Percentiles rank a stretch among this genome's conserved stretches.
These are phyloP conservation scores for Endocladia muricata DNA, from an alignment of 31 red algal species.

Conservation along the genomic window DNA sequence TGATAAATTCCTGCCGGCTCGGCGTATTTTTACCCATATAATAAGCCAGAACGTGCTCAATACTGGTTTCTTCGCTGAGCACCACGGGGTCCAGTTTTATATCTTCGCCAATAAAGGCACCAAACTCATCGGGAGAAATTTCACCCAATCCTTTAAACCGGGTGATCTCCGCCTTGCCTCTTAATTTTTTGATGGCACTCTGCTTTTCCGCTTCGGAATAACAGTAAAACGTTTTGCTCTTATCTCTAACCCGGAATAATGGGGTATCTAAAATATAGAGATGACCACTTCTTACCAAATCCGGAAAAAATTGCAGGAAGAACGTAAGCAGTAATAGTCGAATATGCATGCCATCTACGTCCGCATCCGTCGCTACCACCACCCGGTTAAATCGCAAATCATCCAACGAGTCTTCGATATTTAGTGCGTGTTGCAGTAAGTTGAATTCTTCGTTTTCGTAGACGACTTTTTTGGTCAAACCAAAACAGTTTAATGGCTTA, in stretches of 20 bases:
- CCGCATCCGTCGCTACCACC: too few relatives aligned
- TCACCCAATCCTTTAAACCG: conserved; percentile 63
- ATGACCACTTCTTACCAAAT: conserved; percentile 42
- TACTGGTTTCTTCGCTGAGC: conserved; percentile 6
- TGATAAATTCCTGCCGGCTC: conserved; percentile 30
- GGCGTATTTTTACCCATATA: conserved; percentile 52
- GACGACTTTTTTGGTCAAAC: conserved; percentile 24
- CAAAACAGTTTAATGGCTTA: conserved; percentile 33
- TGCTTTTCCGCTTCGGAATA: conserved; percentile 38
- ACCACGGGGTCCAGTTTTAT: conserved; percentile 22
- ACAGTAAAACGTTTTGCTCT: conserved; percentile 39
- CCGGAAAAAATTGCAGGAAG: too few relatives aligned
- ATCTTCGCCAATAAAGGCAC: conserved; percentile 30
- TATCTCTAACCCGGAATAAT: conserved; percentile 46
- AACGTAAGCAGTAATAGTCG: too few relatives aligned
- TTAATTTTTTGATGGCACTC: conserved; percentile 6
- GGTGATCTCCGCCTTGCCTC: conserved; percentile 44
- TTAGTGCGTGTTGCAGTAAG: conserved; percentile 18
- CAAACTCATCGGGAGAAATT: conserved; percentile 56
- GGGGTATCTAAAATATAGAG: conserved; percentile 60
- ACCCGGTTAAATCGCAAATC: too few relatives aligned
- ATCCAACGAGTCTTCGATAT: conserved; percentile 47
- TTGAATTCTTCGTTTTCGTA: conserved; percentile 44
- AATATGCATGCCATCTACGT: too few relatives aligned
- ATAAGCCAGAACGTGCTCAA: conserved; percentile 18